Conservation (phyloP, 345 rosid species). For the Eucalyptus camaldulensis region DNA sequence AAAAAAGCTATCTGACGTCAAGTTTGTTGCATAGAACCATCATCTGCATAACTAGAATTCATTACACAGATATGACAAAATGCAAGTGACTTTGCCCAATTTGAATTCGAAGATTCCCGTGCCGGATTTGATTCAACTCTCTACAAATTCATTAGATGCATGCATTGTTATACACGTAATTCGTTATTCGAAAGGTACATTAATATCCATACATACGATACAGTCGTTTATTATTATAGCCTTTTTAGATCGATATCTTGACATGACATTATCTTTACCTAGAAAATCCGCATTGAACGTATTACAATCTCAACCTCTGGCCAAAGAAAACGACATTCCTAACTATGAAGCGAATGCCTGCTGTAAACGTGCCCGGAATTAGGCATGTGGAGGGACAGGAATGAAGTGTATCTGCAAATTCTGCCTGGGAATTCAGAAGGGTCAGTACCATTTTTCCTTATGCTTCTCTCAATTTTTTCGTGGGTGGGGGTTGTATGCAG, state of each 20-base stretch:
- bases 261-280: background rate
- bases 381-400: background rate
- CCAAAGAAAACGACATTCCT: background rate
- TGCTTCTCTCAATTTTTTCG: background rate
- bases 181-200: too few species aligned
- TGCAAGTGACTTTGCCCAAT: background rate
- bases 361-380: background rate
- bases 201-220: too few species aligned
- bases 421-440: background rate
- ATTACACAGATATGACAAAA: background rate
- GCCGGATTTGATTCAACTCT: background rate
- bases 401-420: background rate
- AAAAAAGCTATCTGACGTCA: background rate
- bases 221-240: background rate
- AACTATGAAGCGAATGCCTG: background rate
- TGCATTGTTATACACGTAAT: background rate
- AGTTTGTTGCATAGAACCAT: background rate
- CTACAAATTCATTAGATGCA: background rate
- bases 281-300: fast-evolving
- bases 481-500: too few species aligned
- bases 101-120: background rate
- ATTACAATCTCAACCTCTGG: background rate
- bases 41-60: background rate
- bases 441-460: too few species aligned
- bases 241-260: background rate